Conservation (phyloP, 2,329 filamentous ascomycete genomes). For the Hypocreales sp. region DNA sequence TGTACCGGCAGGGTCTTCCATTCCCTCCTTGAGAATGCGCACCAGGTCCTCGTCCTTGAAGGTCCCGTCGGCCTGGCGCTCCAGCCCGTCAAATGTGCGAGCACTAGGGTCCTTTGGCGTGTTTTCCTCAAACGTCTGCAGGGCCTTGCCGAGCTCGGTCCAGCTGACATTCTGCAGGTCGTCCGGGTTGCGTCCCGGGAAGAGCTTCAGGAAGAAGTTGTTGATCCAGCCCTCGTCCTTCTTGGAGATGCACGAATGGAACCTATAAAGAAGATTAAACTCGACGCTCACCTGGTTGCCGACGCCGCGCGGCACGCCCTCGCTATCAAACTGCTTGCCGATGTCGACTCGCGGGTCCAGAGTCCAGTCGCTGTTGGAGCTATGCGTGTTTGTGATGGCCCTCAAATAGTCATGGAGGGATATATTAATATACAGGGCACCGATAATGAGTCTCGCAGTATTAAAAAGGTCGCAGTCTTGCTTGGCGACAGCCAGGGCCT, state of each 20-base stretch:
- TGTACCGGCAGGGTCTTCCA: conserved; percentile 43
- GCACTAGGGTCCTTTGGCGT: conserved; percentile 26
- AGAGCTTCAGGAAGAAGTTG: conserved; percentile 31
- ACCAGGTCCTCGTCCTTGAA: conserved; percentile 44
- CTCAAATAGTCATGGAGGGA: conserved; percentile 43
- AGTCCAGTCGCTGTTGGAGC: conserved; percentile 42
- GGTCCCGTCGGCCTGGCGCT: conserved; percentile 30
- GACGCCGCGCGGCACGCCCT: conserved; percentile 35
- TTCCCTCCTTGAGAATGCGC: conserved; percentile 36
- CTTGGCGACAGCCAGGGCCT: conserved; percentile 20
- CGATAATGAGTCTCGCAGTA: conserved; percentile 35
- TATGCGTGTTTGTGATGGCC: conserved; percentile 44
- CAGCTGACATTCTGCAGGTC: conserved; percentile 18
- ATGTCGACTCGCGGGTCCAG: conserved; percentile 48
- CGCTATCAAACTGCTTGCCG: conserved; percentile 25
- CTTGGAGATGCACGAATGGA: conserved; percentile 45
- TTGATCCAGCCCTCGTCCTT: conserved; percentile 48
- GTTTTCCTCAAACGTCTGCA: conserved; percentile 21
- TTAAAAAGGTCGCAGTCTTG: conserved; percentile 40
- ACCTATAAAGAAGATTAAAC: conserved; percentile 53
- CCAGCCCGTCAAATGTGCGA: conserved; percentile 31
- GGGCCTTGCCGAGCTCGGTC: conserved; percentile 20
- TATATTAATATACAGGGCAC: conserved; percentile 41
- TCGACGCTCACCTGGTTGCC: conserved; percentile 55
- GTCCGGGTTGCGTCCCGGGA: conserved; percentile 14